Percentiles rank a stretch among this genome's conserved stretches.
These are phyloP conservation scores for Talaromyces adpressus DNA, from an alignment of 495 filamentous ascomycete genomes.

Conservation along the genomic window DNA sequence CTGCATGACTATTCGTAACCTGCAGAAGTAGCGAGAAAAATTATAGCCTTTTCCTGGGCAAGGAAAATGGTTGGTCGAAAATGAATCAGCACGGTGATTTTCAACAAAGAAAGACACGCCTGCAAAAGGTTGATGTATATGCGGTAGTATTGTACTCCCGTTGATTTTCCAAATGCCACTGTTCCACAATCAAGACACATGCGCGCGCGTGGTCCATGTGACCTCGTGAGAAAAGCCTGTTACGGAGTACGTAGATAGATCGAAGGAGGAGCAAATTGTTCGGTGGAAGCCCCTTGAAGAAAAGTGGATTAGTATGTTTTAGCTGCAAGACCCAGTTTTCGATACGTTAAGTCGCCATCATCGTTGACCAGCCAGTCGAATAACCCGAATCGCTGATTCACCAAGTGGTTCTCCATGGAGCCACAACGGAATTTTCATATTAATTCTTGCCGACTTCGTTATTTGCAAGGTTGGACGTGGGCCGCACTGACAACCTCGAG, in stretches of 20 bases:
- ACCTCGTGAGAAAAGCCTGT: not conserved
- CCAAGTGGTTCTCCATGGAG: not conserved
- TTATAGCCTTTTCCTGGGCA: not conserved
- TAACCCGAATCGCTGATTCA: not conserved
- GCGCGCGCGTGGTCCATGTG: not conserved
- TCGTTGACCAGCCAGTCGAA: not conserved
- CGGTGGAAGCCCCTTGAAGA: not conserved
- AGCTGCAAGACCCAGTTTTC: not conserved
- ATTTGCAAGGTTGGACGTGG: not conserved
- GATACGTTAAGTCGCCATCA: not conserved
- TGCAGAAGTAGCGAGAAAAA: not conserved
- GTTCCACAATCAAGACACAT: not conserved
- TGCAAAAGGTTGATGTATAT: not conserved
- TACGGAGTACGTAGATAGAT: not conserved
- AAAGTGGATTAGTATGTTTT: conserved; percentile 1
- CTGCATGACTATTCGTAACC: not conserved
- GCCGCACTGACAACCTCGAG: not conserved
- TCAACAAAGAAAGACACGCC: not conserved
- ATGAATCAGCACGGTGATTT: not conserved
- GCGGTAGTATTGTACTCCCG: not conserved
- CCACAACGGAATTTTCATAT: not conserved
- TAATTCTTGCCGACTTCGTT: not conserved
- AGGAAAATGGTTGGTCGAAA: not conserved
- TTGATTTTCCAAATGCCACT: not conserved
- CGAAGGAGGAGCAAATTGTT: not conserved